Evolutionary conservation across 805 yeast genomes (phyloP).

Genomic region (Saccharomyces mikatae): DNA sequence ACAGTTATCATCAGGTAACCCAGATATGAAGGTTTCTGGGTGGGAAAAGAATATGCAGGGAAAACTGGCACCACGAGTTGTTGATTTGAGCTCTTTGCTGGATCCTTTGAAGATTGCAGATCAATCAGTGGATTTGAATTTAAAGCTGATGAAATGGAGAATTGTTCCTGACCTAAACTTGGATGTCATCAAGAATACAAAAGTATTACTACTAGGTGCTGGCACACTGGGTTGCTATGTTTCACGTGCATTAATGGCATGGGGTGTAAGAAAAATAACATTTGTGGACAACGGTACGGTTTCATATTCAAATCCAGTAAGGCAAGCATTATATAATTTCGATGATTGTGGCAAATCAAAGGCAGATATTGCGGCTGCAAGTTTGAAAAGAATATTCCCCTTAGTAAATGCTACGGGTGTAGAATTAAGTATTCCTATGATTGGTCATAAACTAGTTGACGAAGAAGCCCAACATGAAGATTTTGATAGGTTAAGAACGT

Average conservation of each 20-base stretch:
- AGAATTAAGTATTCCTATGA: constrained; percentile 82
- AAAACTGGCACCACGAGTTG: constrained; percentile 70
- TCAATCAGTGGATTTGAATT: constrained; percentile 86
- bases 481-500: constrained; percentile 42
- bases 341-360: constrained; percentile 80
- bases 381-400: constrained; percentile 70
- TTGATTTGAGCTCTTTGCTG: constrained; percentile 72
- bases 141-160: constrained; percentile 95
- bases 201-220: constrained; percentile 79
- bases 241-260: constrained; percentile 75
- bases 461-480: constrained; percentile 43
- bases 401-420: constrained; percentile 58
- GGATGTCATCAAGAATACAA: constrained; percentile 50
- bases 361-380: constrained; percentile 69
- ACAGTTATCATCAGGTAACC: constrained; percentile 8
- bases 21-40: constrained; percentile 49
- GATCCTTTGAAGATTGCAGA: constrained; percentile 77
- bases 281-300: constrained; percentile 86
- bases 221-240: constrained; percentile 95
- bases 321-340: constrained; percentile 82
- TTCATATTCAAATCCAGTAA: constrained; percentile 88
- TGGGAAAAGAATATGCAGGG: constrained; percentile 83
- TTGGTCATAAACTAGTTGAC: constrained; percentile 75
- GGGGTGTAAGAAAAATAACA: constrained; percentile 86
- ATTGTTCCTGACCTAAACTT: constrained; percentile 75